These are phyloP conservation scores for Mallotus japonicus DNA, from an alignment of 441 rosid genomes.

Conservation along the genomic window DNA sequence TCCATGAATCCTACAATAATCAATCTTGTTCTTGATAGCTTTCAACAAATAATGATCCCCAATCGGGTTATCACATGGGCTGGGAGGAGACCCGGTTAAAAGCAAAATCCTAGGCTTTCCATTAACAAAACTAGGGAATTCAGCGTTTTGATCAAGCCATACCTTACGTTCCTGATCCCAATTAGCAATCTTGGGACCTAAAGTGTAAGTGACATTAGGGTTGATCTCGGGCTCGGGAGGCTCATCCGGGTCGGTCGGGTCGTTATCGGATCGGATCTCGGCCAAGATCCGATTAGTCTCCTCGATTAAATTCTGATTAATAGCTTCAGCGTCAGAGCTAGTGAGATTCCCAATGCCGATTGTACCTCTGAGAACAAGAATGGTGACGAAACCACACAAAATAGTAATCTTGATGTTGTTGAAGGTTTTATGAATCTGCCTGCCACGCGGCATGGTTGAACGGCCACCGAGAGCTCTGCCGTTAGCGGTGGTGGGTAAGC, in stretches of 20 bases:
- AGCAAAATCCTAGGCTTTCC: constrained; percentile 76
- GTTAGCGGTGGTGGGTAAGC: constrained; percentile 46
- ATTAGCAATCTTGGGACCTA: constrained; percentile 68
- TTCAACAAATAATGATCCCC: constrained; percentile 93
- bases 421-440: constrained; percentile 92
- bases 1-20: constrained; percentile 95
- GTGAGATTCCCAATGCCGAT: constrained; percentile 79
- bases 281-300: constrained; percentile 82
- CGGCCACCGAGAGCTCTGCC: constrained; percentile 29
- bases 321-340: constrained; percentile 70
- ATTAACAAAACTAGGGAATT: constrained; percentile 66
- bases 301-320: constrained; percentile 72
- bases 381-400: constrained; percentile 91
- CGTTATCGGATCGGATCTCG: constrained; percentile 87
- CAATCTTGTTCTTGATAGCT: constrained; percentile 89
- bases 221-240: constrained; percentile 44
- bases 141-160: constrained; percentile 72
- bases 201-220: constrained; percentile 57
- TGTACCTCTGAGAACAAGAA: constrained; percentile 91
- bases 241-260: constrained; percentile 54
- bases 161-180: constrained; percentile 83
- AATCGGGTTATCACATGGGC: constrained; percentile 89
- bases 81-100: constrained; percentile 84
- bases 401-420: constrained; percentile 96
- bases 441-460: constrained; percentile 48